Conservation (phyloP, 2,329 filamentous ascomycete species). For the Penicillium sp. region DNA sequence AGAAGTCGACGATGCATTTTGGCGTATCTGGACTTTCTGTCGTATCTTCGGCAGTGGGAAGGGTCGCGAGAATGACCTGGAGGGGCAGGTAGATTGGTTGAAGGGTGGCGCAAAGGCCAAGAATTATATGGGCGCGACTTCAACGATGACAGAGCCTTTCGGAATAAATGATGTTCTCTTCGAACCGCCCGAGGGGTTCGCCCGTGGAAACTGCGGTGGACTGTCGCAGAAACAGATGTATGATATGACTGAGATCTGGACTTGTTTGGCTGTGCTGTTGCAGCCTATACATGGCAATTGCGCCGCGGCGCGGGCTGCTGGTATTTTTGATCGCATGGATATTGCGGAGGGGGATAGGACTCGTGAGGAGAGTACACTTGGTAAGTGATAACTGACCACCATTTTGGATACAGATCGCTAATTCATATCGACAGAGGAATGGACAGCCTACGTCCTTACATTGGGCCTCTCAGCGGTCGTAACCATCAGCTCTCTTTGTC, state of each 20-base stretch:
- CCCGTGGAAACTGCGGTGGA: slow-evolving; percentile 55
- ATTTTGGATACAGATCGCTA: not conserved
- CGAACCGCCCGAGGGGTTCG: slow-evolving; percentile 58
- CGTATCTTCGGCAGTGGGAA: slow-evolving; percentile 61
- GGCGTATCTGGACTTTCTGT: slow-evolving; percentile 67
- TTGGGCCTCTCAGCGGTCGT: slow-evolving; percentile 58
- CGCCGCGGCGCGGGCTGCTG: slow-evolving; percentile 54
- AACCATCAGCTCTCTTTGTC: slow-evolving; percentile 47
- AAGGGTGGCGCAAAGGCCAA: slow-evolving; percentile 55
- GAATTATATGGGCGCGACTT: slow-evolving; percentile 38
- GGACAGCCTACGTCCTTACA: slow-evolving; percentile 60
- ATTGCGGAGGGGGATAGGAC: slow-evolving; percentile 42
- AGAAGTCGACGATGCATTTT: slow-evolving; percentile 61
- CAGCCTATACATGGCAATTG: slow-evolving; percentile 56
- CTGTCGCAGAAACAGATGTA: slow-evolving; percentile 58
- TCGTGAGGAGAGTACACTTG: slow-evolving; percentile 53
- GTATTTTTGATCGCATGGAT: slow-evolving; percentile 57
- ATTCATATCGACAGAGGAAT: slow-evolving; percentile 51
- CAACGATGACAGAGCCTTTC: slow-evolving; percentile 50
- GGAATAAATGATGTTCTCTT: slow-evolving; percentile 55
- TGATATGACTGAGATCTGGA: slow-evolving; percentile 66
- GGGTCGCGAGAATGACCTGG: slow-evolving; percentile 57
- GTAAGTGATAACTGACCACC: slow-evolving; percentile 32
- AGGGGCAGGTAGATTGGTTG: slow-evolving; percentile 63
- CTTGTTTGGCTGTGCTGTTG: slow-evolving; percentile 57